These are phyloP conservation scores for Davidsoniella virescens DNA, from an alignment of 2,329 filamentous ascomycete species.

Conservation along the genomic window DNA sequence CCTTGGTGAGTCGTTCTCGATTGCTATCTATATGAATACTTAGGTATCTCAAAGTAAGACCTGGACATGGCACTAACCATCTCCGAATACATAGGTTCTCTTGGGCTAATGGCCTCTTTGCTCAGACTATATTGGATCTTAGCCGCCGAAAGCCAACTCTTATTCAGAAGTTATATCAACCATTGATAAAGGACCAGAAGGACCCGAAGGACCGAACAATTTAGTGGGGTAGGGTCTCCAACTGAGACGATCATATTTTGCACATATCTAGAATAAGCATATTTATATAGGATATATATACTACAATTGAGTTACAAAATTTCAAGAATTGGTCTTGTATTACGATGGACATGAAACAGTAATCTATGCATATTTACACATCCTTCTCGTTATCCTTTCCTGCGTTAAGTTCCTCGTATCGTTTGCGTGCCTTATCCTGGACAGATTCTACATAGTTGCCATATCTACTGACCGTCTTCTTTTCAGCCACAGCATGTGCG, in stretches of 20 bases:
- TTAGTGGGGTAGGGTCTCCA: too few species aligned
- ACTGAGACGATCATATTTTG: too few species aligned
- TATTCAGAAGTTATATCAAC: slow-evolving; percentile 32
- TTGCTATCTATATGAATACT: too few species aligned
- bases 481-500: slow-evolving; percentile 45
- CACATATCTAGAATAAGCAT: too few species aligned
- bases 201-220: too few species aligned
- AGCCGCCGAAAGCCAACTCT: slow-evolving; percentile 56
- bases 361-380: background rate
- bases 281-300: too few species aligned
- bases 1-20: slow-evolving; percentile 18
- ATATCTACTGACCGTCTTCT: slow-evolving; percentile 43
- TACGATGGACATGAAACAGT: too few species aligned
- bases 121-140: slow-evolving; percentile 64
- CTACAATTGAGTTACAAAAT: too few species aligned
- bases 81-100: slow-evolving; percentile 49
- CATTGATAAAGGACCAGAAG: too few species aligned
- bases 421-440: slow-evolving; percentile 49
- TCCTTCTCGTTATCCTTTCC: background rate
- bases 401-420: slow-evolving; percentile 38
- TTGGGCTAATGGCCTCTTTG: slow-evolving; percentile 81
- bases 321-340: too few species aligned
- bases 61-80: background rate
- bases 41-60: too few species aligned
- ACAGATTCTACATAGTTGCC: slow-evolving; percentile 46